Evolutionary conservation across 2,329 filamentous ascomycete genomes (phyloP).

Genomic region (Pyrenochaeta sp.): DNA sequence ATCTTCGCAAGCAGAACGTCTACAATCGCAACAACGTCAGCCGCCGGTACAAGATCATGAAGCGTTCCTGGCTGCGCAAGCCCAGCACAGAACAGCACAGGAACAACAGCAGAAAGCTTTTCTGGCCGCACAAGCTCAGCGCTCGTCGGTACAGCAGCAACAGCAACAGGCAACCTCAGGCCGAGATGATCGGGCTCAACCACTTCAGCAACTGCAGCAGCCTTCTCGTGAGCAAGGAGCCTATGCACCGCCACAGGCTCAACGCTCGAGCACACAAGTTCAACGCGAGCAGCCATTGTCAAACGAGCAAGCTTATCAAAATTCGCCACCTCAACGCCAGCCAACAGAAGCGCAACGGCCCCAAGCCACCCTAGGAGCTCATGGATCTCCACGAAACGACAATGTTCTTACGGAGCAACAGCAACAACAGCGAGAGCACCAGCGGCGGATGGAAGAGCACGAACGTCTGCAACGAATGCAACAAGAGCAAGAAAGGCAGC

Average conservation of each 20-base stretch:
- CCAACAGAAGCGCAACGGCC: constrained; percentile 12
- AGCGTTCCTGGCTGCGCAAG: background rate
- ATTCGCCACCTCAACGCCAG: constrained; percentile 10
- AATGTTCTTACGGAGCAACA: constrained; percentile 20
- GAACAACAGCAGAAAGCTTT: background rate
- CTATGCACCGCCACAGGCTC: constrained; percentile 4
- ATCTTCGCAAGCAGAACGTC: constrained; percentile 8
- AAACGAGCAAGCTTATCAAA: constrained; percentile 3
- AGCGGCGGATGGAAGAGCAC: no score
- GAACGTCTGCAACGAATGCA: no score
- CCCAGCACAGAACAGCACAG: constrained; percentile 6
- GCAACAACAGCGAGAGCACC: constrained; percentile 14
- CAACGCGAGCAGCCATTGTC: constrained; percentile 4
- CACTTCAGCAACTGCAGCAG: constrained; percentile 5
- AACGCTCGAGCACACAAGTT: constrained; percentile 11
- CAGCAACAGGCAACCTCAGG: constrained; percentile 5
- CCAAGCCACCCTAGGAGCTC: background rate
- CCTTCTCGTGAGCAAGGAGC: constrained; percentile 1
- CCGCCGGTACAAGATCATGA: constrained; percentile 6
- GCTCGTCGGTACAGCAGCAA: constrained; percentile 1
- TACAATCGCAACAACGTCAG: constrained; percentile 6
- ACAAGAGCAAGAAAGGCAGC: no score
- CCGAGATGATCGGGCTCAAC: background rate
- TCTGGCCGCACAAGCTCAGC: constrained; percentile 3
- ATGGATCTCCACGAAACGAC: constrained; percentile 8